Evolutionary conservation across 1,284 basidiomycete species (phyloP), one percentile per base, ranked within the genome.

Genomic region (Leccinum griseonigrum): DNA sequence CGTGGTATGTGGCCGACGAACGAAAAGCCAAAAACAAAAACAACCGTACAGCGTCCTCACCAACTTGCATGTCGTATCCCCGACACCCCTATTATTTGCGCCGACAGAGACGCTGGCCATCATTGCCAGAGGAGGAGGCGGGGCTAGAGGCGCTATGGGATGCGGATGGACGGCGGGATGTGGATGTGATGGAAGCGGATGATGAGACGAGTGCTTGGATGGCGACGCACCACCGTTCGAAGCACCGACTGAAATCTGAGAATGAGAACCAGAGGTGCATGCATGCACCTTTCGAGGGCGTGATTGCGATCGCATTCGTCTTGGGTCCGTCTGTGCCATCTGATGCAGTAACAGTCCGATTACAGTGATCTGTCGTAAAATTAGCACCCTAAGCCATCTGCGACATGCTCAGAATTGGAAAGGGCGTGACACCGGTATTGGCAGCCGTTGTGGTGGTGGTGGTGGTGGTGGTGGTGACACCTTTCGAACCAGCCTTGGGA

Each of bases 31-130:
- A 38, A 38, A 38, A 7, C 2, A 22, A 14, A 38, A 38, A 38
- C 34, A 36, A 36, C 8, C 10, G n/a, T 18, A 18, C 9, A 2
- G 18, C 58, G 38, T 38, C 9, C 54, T 70, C 64, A 70, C 69
- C 71, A 70, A 31, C 57, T 73, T 29, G 62, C 70, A 38, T 70
- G 69, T 55, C 69, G 57, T 71, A 70, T 73, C 22, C 71, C 71
- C 4, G 69, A 65, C 22, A 53, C 48, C 8, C 71, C 69, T 14
- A 71, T 67, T 26, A 70, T 70, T 9, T 65, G 56, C 3, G 60
- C 40, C 3, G 64, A 57, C 29, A 31, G 29, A 31, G 68, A 22
- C 22, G 22, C 22, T 9, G 4, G 14, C 29, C 7, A 73, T 36
- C 0, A 70, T 62, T 32, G 61, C n/a, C n/a, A n/a, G 62, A 1